Conservation (phyloP, 2,329 filamentous ascomycete species). For the Emergomyces africanus region DNA sequence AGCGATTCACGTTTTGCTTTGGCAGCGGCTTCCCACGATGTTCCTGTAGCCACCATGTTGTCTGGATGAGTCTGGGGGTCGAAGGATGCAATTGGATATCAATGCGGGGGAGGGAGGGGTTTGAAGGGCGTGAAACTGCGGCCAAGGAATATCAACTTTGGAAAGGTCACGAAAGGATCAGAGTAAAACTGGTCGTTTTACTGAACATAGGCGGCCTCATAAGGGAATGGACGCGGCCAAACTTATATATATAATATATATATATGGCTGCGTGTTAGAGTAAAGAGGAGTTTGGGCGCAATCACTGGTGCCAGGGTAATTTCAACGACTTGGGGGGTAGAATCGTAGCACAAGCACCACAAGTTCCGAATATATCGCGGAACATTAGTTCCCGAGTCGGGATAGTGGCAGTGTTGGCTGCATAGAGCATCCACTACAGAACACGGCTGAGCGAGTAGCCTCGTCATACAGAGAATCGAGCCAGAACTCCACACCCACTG, state of each 20-base stretch:
- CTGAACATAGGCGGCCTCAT: not conserved
- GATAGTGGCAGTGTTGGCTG: not conserved
- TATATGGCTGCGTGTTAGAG: not conserved
- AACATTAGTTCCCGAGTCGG: not conserved
- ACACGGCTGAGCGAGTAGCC: not conserved
- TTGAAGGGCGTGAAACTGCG: not conserved
- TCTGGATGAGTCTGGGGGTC: not conserved
- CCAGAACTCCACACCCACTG: not conserved
- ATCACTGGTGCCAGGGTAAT: not conserved
- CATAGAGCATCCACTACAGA: not conserved
- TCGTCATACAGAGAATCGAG: not conserved
- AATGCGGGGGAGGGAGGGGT: not conserved
- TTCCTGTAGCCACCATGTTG: slow-evolving; percentile 10
- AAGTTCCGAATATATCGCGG: not conserved
- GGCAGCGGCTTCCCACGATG: slow-evolving; percentile 38
- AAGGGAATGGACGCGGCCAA: not conserved
- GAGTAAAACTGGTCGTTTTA: not conserved
- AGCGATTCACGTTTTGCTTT: slow-evolving; percentile 43
- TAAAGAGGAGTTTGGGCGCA: not conserved
- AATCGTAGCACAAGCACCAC: not conserved
- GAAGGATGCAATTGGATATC: not conserved
- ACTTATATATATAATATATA: too few species aligned
- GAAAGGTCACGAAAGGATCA: not conserved
- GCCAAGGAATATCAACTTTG: not conserved
- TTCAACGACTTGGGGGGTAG: not conserved